Percentiles rank a stretch among this genome's conserved stretches.
These are phyloP conservation scores for Nitzschia putrida DNA, from an alignment of 108 stramenopile species.

Conservation along the genomic window DNA sequence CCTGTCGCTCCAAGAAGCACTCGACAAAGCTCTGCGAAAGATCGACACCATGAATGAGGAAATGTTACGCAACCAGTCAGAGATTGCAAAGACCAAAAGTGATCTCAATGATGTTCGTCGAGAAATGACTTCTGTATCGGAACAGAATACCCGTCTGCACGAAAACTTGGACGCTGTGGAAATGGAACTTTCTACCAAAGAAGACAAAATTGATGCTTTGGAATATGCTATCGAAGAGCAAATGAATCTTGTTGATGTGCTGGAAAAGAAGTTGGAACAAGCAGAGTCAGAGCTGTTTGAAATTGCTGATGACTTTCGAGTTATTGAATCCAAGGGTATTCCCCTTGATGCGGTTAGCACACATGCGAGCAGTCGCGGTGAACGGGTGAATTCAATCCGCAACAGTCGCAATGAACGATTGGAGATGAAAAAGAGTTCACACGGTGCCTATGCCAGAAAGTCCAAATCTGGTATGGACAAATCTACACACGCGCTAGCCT, in stretches of 20 bases:
- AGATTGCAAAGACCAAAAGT: not conserved
- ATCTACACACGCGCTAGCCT: slow-evolving; percentile 6
- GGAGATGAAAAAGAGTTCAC: slow-evolving; percentile 5
- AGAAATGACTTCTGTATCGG: slow-evolving; percentile 1
- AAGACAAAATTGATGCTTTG: slow-evolving; percentile 27
- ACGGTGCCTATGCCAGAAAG: not conserved
- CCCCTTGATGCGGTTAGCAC: not conserved
- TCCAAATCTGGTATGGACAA: slow-evolving; percentile 1
- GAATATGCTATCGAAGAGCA: slow-evolving; percentile 27
- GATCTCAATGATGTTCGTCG: slow-evolving; percentile 1
- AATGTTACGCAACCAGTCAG: not conserved
- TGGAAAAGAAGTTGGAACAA: slow-evolving; percentile 22
- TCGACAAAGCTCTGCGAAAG: slow-evolving; percentile 19
- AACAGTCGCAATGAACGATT: not conserved
- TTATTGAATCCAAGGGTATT: slow-evolving; percentile 5
- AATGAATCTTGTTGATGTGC: slow-evolving; percentile 20
- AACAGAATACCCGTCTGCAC: slow-evolving; percentile 25
- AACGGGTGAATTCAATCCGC: slow-evolving; percentile 8
- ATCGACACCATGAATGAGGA: slow-evolving; percentile 17
- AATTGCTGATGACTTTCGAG: slow-evolving; percentile 27
- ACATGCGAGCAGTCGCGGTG: not conserved
- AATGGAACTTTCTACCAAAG: slow-evolving; percentile 8
- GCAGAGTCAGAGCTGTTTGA: slow-evolving; percentile 30
- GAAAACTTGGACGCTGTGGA: slow-evolving; percentile 18
- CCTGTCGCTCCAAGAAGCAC: slow-evolving; percentile 11